Conservation (phyloP, 2,329 filamentous ascomycete genomes). For the Nemania sp. region DNA sequence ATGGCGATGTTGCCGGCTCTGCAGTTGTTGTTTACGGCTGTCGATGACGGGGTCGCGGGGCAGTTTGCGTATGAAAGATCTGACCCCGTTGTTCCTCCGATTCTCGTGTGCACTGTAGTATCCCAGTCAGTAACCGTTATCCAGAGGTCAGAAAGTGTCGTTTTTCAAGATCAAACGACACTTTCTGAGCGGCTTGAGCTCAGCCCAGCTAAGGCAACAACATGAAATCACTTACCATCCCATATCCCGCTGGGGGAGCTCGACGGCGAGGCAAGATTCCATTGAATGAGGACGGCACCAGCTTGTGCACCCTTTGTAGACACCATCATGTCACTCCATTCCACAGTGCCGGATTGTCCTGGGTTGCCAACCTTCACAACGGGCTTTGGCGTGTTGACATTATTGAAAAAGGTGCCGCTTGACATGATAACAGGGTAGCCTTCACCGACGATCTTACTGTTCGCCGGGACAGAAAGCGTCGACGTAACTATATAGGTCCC, state of each 20-base stretch:
- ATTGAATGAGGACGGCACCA: slow-evolving; percentile 67
- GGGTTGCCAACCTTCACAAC: slow-evolving; percentile 61
- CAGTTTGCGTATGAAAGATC: slow-evolving; percentile 67
- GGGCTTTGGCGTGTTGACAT: slow-evolving; percentile 55
- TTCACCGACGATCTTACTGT: slow-evolving; percentile 64
- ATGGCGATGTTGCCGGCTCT: slow-evolving; percentile 50
- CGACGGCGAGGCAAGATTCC: slow-evolving; percentile 55
- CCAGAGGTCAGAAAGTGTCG: neutral
- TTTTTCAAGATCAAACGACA: neutral
- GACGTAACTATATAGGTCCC: slow-evolving; percentile 64
- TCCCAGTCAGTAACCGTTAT: neutral
- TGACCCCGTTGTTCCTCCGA: slow-evolving; percentile 74
- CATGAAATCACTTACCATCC: slow-evolving; percentile 54
- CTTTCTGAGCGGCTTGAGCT: neutral
- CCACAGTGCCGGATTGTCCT: slow-evolving; percentile 62
- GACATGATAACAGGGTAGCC: slow-evolving; percentile 58
- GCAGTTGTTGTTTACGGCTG: slow-evolving; percentile 42
- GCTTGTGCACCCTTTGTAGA: slow-evolving; percentile 61
- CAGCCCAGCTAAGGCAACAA: neutral
- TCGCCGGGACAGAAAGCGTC: slow-evolving; percentile 55
- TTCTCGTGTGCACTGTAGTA: slow-evolving; percentile 64
- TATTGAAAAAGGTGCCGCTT: slow-evolving; percentile 53
- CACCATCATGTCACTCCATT: slow-evolving; percentile 69
- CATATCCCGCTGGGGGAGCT: slow-evolving; percentile 62
- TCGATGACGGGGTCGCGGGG: slow-evolving; percentile 50